Evolutionary conservation across 2,329 filamentous ascomycete species (phyloP).

Genomic region (Paraphoma sp.): DNA sequence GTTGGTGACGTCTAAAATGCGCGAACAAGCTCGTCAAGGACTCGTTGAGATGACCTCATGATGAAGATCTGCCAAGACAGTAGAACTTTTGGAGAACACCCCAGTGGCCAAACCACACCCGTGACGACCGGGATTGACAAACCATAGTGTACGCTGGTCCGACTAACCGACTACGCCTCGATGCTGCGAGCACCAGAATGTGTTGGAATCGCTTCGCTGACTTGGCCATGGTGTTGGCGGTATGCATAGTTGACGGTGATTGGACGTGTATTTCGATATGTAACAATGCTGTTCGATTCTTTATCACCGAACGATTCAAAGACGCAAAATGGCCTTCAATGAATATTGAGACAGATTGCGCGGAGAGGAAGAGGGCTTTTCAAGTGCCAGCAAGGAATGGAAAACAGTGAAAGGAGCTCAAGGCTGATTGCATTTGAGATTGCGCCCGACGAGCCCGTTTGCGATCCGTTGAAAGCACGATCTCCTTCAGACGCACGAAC

Average conservation of each 20-base stretch:
- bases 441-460: too few species aligned
- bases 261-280: not conserved
- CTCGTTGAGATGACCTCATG: conserved; percentile 14
- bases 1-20: conserved; percentile 11
- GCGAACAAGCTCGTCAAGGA: not conserved
- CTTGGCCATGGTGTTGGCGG: not conserved
- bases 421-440: too few species aligned
- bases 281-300: too few species aligned
- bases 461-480: too few species aligned
- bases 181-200: not conserved
- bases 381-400: too few species aligned
- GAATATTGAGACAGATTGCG: too few species aligned
- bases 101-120: conserved; percentile 13
- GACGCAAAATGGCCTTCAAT: too few species aligned
- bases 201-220: not conserved
- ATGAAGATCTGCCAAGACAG: conserved; percentile 8
- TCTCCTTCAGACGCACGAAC: too few species aligned
- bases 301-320: too few species aligned
- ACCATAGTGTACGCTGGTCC: conserved; percentile 4
- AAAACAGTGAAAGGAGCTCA: too few species aligned
- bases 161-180: conserved; percentile 16
- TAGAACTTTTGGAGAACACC: conserved; percentile 4
- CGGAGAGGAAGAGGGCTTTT: too few species aligned
- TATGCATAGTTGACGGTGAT: not conserved
- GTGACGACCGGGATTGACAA: not conserved